Evolutionary conservation across 768 basidiomycete genomes (phyloP).

Genomic region (Amanita pseudoporphyria): DNA sequence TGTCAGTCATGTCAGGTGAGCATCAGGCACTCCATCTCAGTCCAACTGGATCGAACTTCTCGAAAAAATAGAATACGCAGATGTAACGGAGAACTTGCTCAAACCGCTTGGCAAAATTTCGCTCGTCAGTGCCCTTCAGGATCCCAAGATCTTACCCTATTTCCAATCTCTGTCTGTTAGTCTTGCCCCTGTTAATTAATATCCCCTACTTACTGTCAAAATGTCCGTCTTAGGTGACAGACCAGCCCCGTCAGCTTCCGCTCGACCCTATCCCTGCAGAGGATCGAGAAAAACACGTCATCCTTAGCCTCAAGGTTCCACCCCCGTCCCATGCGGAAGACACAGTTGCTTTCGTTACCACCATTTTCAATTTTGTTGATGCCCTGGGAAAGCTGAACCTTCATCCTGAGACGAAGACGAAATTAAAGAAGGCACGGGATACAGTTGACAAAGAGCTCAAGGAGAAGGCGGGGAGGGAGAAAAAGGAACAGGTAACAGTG

Average conservation of each 20-base stretch:
- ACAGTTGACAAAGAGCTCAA: slow-evolving; percentile 60
- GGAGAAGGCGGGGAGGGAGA: slow-evolving; percentile 56
- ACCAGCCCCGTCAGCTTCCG: slow-evolving; percentile 75
- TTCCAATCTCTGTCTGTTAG: slow-evolving; percentile 81
- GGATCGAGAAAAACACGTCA: slow-evolving; percentile 61
- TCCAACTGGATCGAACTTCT: slow-evolving; percentile 6
- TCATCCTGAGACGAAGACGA: slow-evolving; percentile 74
- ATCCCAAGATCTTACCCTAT: slow-evolving; percentile 58
- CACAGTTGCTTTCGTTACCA: slow-evolving; percentile 50
- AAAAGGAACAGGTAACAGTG: slow-evolving; percentile 51
- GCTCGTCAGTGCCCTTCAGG: slow-evolving; percentile 48
- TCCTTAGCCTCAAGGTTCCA: slow-evolving; percentile 56
- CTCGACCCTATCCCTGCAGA: slow-evolving; percentile 34
- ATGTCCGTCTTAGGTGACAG: slow-evolving; percentile 48
- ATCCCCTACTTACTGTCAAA: slow-evolving; percentile 4
- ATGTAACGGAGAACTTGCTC: slow-evolving; percentile 71
- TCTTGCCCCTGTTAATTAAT: slow-evolving; percentile 10
- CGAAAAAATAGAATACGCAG: slow-evolving; percentile 58
- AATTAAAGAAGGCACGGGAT: slow-evolving; percentile 67
- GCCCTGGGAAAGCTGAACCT: slow-evolving; percentile 45
- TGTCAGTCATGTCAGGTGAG: slow-evolving; percentile 73
- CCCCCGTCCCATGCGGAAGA: slow-evolving; percentile 35
- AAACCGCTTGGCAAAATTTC: slow-evolving; percentile 40
- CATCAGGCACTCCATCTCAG: slow-evolving; percentile 1
- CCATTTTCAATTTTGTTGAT: slow-evolving; percentile 72